A percentile compares a stretch with the other conserved stretches of the same genome.
Conservation (phyloP, 495 filamentous ascomycete genomes). For the Neurospora sp. region DNA sequence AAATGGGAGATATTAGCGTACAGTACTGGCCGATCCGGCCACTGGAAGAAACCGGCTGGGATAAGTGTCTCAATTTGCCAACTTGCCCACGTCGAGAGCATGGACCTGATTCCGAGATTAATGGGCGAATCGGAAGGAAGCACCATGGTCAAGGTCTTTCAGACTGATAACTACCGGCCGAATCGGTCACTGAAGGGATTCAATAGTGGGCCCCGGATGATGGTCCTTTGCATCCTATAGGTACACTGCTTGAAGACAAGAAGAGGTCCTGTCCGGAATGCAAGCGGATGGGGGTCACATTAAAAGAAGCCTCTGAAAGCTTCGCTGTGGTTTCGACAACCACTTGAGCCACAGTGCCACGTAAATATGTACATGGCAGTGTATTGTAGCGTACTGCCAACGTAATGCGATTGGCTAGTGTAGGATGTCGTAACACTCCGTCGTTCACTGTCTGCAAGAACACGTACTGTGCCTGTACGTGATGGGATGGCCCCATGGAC, state of each 20-base stretch:
- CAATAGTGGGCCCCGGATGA: background rate
- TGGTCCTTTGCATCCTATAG: background rate
- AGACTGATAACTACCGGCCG: background rate
- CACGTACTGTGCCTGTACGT: background rate
- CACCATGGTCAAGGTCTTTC: background rate
- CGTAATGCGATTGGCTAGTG: background rate
- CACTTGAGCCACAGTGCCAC: background rate
- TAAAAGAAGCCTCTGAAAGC: background rate
- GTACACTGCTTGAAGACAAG: background rate
- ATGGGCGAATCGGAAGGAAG: background rate
- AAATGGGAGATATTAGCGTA: background rate
- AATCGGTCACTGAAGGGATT: background rate
- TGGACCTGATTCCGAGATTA: background rate
- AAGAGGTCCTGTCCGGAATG: background rate
- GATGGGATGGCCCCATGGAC: background rate
- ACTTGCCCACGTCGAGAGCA: background rate
- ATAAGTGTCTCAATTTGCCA: background rate
- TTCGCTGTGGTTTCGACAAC: background rate
- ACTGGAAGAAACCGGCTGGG: background rate
- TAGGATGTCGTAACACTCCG: background rate
- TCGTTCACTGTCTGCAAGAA: background rate
- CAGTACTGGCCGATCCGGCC: background rate
- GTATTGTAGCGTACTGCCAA: background rate
- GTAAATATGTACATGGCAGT: background rate
- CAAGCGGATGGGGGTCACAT: background rate